phyloP scores from a whole-genome alignment of 176 grass and related monocot species.

The Oryza nivara region DNA sequence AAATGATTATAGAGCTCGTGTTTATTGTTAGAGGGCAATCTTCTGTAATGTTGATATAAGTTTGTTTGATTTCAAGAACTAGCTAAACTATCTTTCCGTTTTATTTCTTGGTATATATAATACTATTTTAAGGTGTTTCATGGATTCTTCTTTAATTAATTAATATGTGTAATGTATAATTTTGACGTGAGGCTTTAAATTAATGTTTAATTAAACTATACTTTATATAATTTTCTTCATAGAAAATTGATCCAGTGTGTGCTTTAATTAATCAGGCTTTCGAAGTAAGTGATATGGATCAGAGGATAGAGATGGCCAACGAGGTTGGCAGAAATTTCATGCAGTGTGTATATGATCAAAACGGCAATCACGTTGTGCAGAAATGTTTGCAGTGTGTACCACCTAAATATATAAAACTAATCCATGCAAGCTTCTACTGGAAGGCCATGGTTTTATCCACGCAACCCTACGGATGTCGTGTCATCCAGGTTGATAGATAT shows the following conservation, averaged over 20 bases:
- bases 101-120: too few species aligned
- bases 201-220: not conserved
- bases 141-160: too few species aligned
- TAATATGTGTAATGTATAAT: too few species aligned
- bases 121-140: not conserved
- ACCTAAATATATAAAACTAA: constrained; percentile 35
- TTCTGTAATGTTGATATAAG: not conserved
- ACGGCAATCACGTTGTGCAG: constrained; percentile 59
- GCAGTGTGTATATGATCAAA: constrained; percentile 50
- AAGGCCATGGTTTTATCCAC: constrained; percentile 40
- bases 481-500: constrained; percentile 55
- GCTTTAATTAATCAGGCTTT: constrained; percentile 39
- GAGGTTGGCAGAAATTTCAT: constrained; percentile 53
- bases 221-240: not conserved
- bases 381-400: constrained; percentile 70
- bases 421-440: constrained; percentile 38
- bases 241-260: not conserved
- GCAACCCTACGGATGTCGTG: constrained; percentile 53
- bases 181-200: too few species aligned
- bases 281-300: constrained; percentile 48
- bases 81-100: not conserved
- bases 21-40: not conserved
- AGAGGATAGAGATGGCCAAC: constrained; percentile 49
- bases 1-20: not conserved
- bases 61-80: constrained; percentile 2